Evolutionary conservation across 1,284 basidiomycete genomes (phyloP), one percentile per base, ranked within the genome.

Genomic region (Ceratobasidium sp.): DNA sequence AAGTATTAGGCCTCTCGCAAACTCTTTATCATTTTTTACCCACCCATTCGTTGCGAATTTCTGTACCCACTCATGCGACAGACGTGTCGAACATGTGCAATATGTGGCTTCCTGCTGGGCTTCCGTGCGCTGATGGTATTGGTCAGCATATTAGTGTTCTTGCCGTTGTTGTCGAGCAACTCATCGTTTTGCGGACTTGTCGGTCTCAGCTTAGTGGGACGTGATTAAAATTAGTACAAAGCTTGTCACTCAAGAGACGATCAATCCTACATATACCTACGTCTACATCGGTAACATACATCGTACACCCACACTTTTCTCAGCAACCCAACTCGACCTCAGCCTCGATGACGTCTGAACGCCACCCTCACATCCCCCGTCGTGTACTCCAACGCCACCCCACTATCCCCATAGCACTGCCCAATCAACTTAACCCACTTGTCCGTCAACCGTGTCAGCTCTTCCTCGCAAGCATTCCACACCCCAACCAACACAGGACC

Each of bases 391-490:
- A 96, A 81, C 2, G 85, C 82, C 22, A 92, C 83, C 1, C 90
- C 90, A 58, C 85, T 87, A 59, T 92, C 92, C 43, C 84, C 84
- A 81, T 96, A 97, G 80, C 93, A 93, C 80, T 91, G 90, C 11
- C 84, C 82, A 75, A 97, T 91, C 74, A 90, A 84, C 78, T 86
- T 88, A 61, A 81, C 81, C 81, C 92, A 95, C 37, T 88, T 81
- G 76, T 90, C 88, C 6, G 91, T 92, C 78, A 94, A 87, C 76
- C 88, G 86, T 75, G 90, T 81, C 74, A 97, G 80, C 79, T 95
- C 93, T 66, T 91, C 89, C 80, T 95, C 93, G 80, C 94, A 93
- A 31, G 93, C 90, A 78, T 88, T 92, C 95, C 95, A 97, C 1
- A 96, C 94, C 1, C 88, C 90, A 49, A 88, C 87, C 83, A 96